Evolutionary conservation across 2,329 filamentous ascomycete genomes (phyloP).

Genomic region (Aspergillus quadrilineatus): DNA sequence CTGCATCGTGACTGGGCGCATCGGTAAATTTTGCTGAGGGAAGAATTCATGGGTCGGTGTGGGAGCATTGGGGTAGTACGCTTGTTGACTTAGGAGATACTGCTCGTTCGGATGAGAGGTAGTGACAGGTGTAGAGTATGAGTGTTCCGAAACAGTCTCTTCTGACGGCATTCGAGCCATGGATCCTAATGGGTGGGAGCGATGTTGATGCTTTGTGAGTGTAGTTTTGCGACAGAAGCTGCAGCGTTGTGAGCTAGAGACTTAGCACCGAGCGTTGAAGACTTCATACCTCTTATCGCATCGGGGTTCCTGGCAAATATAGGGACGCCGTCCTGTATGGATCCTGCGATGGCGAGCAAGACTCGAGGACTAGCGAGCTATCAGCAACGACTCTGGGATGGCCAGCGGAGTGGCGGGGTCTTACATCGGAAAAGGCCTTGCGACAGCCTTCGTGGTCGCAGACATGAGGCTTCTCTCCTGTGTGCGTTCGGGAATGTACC

Average conservation of each 20-base stretch:
- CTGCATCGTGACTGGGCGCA: slow-evolving; percentile 32
- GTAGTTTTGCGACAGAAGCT: slow-evolving; percentile 45
- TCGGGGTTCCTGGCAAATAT: slow-evolving; percentile 41
- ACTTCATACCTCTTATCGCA: slow-evolving; percentile 38
- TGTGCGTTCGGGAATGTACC: slow-evolving; percentile 47
- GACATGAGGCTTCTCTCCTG: slow-evolving; percentile 47
- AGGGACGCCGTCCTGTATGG: slow-evolving; percentile 42
- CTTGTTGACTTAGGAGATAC: slow-evolving; percentile 38
- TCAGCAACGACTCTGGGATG: neutral
- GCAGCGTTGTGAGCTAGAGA: neutral
- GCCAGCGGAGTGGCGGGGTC: slow-evolving; percentile 11
- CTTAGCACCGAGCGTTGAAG: neutral
- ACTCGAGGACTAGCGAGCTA: slow-evolving; percentile 38
- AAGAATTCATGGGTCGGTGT: slow-evolving; percentile 40
- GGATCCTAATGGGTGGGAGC: slow-evolving; percentile 37
- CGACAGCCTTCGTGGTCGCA: slow-evolving; percentile 44
- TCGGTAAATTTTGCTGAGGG: slow-evolving; percentile 33
- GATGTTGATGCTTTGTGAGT: slow-evolving; percentile 42
- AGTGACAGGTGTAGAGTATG: slow-evolving; percentile 34
- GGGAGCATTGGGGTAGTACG: slow-evolving; percentile 34
- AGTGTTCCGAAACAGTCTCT: slow-evolving; percentile 38
- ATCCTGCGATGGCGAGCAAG: slow-evolving; percentile 42
- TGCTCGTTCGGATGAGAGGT: slow-evolving; percentile 34
- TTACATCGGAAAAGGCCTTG: slow-evolving; percentile 47
- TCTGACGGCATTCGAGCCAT: slow-evolving; percentile 37